phyloP scores from a whole-genome alignment of 202 grass and related monocot genomes.

The Saccharum hybrid region DNA sequence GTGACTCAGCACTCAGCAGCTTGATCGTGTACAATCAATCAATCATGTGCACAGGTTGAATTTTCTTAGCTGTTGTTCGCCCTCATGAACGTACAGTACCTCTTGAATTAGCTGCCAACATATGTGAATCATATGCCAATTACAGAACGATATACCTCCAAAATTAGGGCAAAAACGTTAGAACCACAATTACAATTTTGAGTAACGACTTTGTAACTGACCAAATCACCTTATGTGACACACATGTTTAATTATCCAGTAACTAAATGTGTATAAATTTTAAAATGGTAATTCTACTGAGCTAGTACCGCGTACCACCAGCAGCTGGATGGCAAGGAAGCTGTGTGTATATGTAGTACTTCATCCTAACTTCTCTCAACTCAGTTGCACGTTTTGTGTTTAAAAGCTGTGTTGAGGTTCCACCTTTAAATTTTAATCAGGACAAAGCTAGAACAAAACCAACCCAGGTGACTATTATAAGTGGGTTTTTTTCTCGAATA shows the following conservation, averaged over 20 bases:
- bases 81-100: neutral
- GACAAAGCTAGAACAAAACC: neutral
- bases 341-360: neutral
- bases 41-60: neutral
- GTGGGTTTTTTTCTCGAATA: no score
- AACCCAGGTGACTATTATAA: neutral
- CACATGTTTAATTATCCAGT: neutral
- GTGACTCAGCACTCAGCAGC: constrained; percentile 30
- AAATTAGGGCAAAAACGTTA: no score
- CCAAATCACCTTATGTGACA: neutral
- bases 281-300: neutral
- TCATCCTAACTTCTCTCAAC: no score
- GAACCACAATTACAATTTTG: neutral
- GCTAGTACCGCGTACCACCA: no score
- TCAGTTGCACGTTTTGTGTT: neutral
- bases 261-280: neutral
- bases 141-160: neutral
- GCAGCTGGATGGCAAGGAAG: neutral
- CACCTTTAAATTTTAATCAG: neutral
- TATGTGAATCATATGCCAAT: neutral
- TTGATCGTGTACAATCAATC: neutral
- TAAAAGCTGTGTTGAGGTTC: neutral
- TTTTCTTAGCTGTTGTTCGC: neutral
- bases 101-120: neutral
- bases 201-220: neutral